Evolutionary conservation across 2,329 filamentous ascomycete species (phyloP).

Genomic region (Phoma sp.): DNA sequence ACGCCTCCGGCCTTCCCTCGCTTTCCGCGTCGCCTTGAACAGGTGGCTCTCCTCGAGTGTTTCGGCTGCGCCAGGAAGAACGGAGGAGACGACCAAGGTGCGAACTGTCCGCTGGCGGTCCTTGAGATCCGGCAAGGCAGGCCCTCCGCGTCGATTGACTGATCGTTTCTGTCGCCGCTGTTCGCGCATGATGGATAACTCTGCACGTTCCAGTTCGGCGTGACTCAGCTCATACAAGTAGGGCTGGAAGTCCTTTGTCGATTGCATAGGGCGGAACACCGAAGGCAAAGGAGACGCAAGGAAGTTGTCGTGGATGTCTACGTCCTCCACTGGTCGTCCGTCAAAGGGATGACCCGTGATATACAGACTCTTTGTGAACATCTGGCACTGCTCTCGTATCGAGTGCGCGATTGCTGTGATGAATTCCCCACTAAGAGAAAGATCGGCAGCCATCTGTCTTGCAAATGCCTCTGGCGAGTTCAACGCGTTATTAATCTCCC

Average conservation of each 20-base stretch:
- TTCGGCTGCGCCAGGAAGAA: conserved; percentile 84
- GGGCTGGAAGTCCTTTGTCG: conserved; percentile 91
- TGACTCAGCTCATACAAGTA: conserved; percentile 95
- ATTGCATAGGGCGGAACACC: conserved; percentile 88
- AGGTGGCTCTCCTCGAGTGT: conserved; percentile 84
- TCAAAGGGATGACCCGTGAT: conserved; percentile 95
- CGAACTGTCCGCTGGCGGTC: conserved; percentile 92
- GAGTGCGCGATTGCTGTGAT: conserved; percentile 97
- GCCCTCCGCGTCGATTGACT: conserved; percentile 90
- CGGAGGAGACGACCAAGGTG: conserved; percentile 89
- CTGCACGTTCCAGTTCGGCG: conserved; percentile 85
- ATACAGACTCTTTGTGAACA: conserved; percentile 93
- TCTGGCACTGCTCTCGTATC: conserved; percentile 92
- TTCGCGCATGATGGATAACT: conserved; percentile 91
- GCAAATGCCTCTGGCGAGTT: conserved; percentile 98
- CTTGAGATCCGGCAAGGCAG: conserved; percentile 92
- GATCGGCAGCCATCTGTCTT: conserved; percentile 82
- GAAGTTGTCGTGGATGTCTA: conserved; percentile 85
- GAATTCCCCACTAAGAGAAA: conserved; percentile 93
- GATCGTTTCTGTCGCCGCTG: conserved; percentile 94
- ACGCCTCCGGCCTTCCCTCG: conserved; percentile 60
- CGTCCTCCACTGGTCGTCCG: conserved; percentile 88
- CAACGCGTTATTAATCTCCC: conserved; percentile 94
- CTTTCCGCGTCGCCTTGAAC: conserved; percentile 68
- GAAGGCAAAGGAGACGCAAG: conserved; percentile 80